phyloP scores from a whole-genome alignment of 352 stramenopile genomes.

The Phytophthora sojae region DNA sequence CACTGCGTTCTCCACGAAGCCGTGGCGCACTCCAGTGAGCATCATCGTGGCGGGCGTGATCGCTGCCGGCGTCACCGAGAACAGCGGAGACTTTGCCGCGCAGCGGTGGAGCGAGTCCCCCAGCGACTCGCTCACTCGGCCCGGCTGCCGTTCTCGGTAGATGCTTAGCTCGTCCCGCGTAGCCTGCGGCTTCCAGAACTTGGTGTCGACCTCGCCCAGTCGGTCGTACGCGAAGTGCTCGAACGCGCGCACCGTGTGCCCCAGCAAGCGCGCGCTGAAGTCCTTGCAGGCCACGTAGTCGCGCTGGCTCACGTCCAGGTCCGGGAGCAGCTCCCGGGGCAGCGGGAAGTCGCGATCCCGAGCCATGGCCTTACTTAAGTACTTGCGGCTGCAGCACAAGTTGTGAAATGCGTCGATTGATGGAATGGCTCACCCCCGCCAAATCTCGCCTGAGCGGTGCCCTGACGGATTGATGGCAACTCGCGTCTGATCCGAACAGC shows the following conservation, averaged over 20 bases:
- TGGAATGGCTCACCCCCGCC: background rate
- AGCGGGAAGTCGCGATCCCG: conserved; percentile 53
- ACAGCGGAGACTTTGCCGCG: conserved; percentile 37
- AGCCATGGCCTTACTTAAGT: conserved; percentile 24
- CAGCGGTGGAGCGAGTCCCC: conserved; percentile 33
- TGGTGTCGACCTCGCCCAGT: conserved; percentile 36
- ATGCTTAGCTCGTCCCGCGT: conserved; percentile 39
- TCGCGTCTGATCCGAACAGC: conserved; percentile 29
- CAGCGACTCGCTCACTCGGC: conserved; percentile 28
- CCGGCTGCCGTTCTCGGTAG: conserved; percentile 39
- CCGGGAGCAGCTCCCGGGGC: conserved; percentile 44
- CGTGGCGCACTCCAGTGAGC: conserved; percentile 40
- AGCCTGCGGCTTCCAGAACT: conserved; percentile 52
- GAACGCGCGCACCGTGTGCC: conserved; percentile 49
- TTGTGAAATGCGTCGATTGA: conserved; percentile 16
- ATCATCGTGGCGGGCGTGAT: conserved; percentile 43
- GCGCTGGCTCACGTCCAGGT: conserved; percentile 34
- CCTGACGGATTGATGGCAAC: conserved; percentile 3
- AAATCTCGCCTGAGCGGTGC: conserved; percentile 20
- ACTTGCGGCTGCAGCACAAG: conserved; percentile 26
- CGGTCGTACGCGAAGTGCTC: conserved; percentile 43
- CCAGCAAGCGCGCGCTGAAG: conserved; percentile 43
- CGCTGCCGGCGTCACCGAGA: conserved; percentile 42
- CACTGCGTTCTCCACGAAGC: conserved; percentile 47
- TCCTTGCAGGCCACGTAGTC: conserved; percentile 47